Evolutionary conservation across 139 green algal genomes (phyloP), one percentile per base, ranked within the genome.

Genomic region (Haematococcus lacustris): DNA sequence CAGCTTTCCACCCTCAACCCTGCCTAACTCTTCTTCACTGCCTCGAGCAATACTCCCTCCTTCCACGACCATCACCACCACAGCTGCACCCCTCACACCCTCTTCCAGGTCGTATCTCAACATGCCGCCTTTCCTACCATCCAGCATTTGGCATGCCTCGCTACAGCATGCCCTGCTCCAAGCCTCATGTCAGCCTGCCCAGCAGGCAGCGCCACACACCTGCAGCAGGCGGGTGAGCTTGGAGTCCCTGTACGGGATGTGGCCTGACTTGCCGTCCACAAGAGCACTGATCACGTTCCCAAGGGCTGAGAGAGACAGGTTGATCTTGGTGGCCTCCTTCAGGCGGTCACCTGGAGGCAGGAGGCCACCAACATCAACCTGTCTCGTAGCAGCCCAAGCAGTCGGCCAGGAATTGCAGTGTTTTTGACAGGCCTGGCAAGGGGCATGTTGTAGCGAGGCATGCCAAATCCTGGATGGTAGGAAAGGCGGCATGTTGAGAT

Each of bases 271-370:
- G 50, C 82, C 75, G 61, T 92, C 85, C 47, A 88, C 85, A 38
- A 94, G 79, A 3, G 87, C 87, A 68, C 73, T 82, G 78, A 93
- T 91, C 41, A 93, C 87, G 65, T 89, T 93, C 7, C 88, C 87
- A 28, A 91, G 71, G 32, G 78, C 78, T 38, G 72, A 79, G 9
- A 85, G 76, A 4, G 78, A 85, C 66, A 90, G 74, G 78, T 93
- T 93, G 77, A 93, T 91, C 73, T 91, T 90, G 37, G 80, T 90
- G 41, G 85, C 88, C 75, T 93, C 88, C 75, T 88, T 89, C 2
- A 91, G 76, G 53, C 85, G 87, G 70, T 89, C 84, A 64, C 86
- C 86, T 73, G 82, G 69, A 53, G 23, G n/a, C 57, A 38, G n/a
- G n/a, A 64, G 28, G 43, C 43, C 70, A 38, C 9, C 9, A 53